These are phyloP conservation scores for Leishmania aethiopica DNA, from an alignment of 208 protist species.

Conservation along the genomic window DNA sequence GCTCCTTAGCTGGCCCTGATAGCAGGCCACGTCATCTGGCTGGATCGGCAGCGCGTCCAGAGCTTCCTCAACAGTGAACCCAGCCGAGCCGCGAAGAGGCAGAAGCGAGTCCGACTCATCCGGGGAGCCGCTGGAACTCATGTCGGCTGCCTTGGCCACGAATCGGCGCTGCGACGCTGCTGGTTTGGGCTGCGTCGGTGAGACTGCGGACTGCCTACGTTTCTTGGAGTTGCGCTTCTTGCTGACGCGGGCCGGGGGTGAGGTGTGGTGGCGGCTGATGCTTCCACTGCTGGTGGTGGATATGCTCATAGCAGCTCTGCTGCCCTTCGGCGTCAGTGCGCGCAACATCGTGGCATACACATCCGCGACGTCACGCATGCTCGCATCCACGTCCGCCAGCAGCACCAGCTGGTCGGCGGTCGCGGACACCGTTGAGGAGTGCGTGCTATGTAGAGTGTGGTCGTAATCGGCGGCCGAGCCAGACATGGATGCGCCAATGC, in stretches of 20 bases:
- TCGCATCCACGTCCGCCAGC: conserved; percentile 32
- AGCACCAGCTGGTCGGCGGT: conserved; percentile 2
- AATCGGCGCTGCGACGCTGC: background rate
- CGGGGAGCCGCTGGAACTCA: background rate
- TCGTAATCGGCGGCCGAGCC: no score
- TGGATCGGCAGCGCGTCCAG: conserved; percentile 15
- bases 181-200: background rate
- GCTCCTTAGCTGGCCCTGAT: conserved; percentile 18
- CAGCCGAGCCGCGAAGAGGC: background rate
- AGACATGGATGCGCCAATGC: background rate
- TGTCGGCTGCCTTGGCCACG: background rate
- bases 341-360: conserved; percentile 26
- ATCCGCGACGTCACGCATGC: conserved; percentile 39
- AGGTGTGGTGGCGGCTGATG: background rate
- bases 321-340: background rate
- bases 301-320: background rate
- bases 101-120: background rate
- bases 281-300: background rate
- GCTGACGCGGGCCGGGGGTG: background rate
- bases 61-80: conserved; percentile 3
- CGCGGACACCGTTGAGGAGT: background rate
- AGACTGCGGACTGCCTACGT: background rate
- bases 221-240: background rate
- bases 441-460: background rate
- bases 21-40: conserved; percentile 12